Evolutionary conservation across 768 basidiomycete genomes (phyloP), one percentile per base, ranked within the genome.

Genomic region (Lentinula raphanica): DNA sequence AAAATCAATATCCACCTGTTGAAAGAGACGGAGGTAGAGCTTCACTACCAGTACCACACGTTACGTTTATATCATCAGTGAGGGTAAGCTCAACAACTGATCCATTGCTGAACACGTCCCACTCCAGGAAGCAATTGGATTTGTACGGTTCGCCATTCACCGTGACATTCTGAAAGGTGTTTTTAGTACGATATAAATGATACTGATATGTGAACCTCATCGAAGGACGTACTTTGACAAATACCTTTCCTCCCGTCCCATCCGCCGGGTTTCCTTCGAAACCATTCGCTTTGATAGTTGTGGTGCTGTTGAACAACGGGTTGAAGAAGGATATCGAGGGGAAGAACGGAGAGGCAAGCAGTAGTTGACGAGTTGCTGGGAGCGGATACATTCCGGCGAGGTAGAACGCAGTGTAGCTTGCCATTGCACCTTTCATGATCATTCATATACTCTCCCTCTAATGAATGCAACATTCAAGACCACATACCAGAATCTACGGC

Each of bases 321-420:
- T 86, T 87, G 69, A 72, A 78, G 72, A 86, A 85, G 0, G 83
- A 82, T 49, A 87, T 77, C 54, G 76, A 68, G 0, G 74, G 79
- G 75, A 87, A 87, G 70, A 75, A 84, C 0, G 85, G 82, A 5
- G 85, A 86, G 5, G 83, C 81, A 3, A 87, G 72, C 3, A 87
- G 74, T 65, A 81, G 70, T 62, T 86, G 85, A 21, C 72, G 69
- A 0, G 85, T 87, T 15, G 83, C 82, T 0, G 85, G 84, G 2
- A 87, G 68, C 8, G 84, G 85, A 61, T 87, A 87, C 66, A 87
- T 63, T 3, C 85, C 85, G 0, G 77, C 74, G 5, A 86, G 73
- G 64, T 81, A 82, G 68, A 85, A 86, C 1, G 76, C 72, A 2
- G 76, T 82, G 58, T 81, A 87, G 61, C 81, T 83, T 13, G 74